A percentile compares a stretch with the other conserved stretches of the same genome.
Conservation (phyloP, 2,329 filamentous ascomycete genomes). For the Metarhizium album region DNA sequence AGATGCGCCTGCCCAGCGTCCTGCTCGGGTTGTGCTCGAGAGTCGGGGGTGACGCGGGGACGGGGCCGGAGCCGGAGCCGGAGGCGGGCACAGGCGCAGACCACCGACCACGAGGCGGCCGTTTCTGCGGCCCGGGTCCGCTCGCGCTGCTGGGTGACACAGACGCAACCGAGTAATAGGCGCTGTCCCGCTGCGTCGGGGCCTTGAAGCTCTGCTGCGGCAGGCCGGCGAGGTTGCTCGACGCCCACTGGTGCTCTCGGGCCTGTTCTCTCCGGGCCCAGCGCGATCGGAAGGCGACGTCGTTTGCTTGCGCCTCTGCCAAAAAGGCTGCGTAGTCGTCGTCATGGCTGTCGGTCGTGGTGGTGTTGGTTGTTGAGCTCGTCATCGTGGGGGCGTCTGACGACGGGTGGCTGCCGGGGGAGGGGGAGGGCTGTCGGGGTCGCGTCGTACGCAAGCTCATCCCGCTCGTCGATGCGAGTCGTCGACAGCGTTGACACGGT, state of each 20-base stretch:
- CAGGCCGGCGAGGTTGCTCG: neutral
- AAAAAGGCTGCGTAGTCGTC: constrained; percentile 16
- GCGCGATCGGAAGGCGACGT: constrained; percentile 5
- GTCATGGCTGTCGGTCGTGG: neutral
- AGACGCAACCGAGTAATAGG: constrained; percentile 6
- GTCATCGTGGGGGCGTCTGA: neutral
- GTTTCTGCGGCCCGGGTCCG: neutral
- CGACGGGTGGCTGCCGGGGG: neutral
- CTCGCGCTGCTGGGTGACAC: constrained; percentile 5
- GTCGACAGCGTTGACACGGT: constrained; percentile 11
- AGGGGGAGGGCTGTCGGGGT: too few relatives aligned
- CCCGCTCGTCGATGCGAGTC: constrained; percentile 10
- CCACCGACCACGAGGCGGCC: neutral
- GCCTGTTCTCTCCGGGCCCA: neutral
- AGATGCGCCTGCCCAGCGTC: constrained; percentile 7
- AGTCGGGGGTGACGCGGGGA: neutral
- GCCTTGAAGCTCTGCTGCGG: neutral
- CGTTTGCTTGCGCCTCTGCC: constrained; percentile 8
- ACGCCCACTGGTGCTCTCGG: neutral
- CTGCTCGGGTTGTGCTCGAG: constrained; percentile 2
- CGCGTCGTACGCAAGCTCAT: neutral
- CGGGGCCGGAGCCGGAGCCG: neutral
- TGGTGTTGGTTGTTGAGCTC: neutral
- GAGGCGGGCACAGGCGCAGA: neutral
- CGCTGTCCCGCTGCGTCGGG: constrained; percentile 6